Base-by-base conservation (phyloP, 2,329 filamentous ascomycete genomes). In the Hymenoscyphus repandus region DNA sequence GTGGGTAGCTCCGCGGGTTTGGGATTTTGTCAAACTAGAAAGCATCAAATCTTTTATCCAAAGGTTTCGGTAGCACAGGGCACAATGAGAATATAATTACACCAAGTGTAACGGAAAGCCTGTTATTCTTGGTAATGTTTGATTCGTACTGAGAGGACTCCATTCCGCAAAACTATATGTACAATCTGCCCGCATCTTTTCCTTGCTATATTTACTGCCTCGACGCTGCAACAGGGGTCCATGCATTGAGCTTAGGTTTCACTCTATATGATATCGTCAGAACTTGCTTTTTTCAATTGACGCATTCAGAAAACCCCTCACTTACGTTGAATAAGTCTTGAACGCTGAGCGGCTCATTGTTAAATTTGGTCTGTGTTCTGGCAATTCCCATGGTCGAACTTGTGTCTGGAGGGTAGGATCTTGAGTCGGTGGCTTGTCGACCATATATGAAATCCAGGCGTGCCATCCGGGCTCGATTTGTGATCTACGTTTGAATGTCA, bases 391-490 rank as follows among this genome's bases (percentile, higher is more conserved):
- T 34, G 76, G 69, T 56, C 90, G 80, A 42, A 82, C 70, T 60
- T 82, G 77, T 47, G 83, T 74, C 63, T 83, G 79, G 57, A 95
- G 66, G 56, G 93, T 70, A 47, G 83, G 74, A 68, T 99, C 93
- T 65, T 86, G 72, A 34, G 77, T 80, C 1, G 93, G 93, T 34
- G 92, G 83, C 71, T 88, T 87, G 71, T 97, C 90, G 64, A 96
- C 85, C 72, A 84, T 75, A 74, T 99, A 97, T 59, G 90, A 90
- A 62, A 99, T 90, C 93, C 93, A 99, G 30, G 88, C 90, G 74
- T 97, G 93, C 93, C 93, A 99, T 71, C 92, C 88, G 45, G 92
- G 91, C 72, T 97, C 92, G 64, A 96, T 88, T 49, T 96, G 89
- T 52, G 82, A 81, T 56, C 83, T 86, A 58, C 53, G 39, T 13